These are phyloP conservation scores for Microbotryum saponariae DNA, from an alignment of 1,284 basidiomycete genomes.

Conservation along the genomic window DNA sequence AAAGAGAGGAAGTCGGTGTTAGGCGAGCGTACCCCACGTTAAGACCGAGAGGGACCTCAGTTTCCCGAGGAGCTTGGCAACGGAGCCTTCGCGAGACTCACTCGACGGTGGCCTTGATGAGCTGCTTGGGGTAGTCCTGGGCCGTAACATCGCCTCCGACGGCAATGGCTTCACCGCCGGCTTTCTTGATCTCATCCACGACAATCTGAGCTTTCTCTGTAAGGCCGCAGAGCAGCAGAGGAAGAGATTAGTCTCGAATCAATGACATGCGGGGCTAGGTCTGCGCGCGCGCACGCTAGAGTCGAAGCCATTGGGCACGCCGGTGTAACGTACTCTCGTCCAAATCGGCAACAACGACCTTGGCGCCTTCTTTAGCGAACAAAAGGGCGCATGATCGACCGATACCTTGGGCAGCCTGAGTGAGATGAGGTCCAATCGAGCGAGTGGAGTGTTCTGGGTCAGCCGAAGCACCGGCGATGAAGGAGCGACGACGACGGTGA, in stretches of 20 bases:
- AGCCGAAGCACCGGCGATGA: background rate
- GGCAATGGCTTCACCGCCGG: conserved; percentile 63
- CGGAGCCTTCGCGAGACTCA: conserved; percentile 41
- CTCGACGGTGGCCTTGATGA: conserved; percentile 68
- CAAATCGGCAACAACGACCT: conserved; percentile 64
- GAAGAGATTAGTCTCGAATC: conserved; percentile 29
- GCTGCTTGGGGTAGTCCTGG: conserved; percentile 70
- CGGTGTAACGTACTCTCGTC: conserved; percentile 48
- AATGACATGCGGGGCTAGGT: no score
- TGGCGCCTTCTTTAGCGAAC: conserved; percentile 77
- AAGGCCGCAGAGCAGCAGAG: conserved; percentile 33
- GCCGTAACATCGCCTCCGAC: conserved; percentile 69
- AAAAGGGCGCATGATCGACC: conserved; percentile 64
- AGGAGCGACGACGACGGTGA: no score
- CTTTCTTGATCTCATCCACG: conserved; percentile 62
- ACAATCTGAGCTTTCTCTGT: conserved; percentile 57
- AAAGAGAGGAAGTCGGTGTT: no score
- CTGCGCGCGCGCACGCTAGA: no score
- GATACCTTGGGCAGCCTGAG: conserved; percentile 64
- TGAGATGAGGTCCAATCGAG: background rate
- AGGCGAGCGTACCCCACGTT: no score
- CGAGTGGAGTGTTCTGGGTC: background rate
- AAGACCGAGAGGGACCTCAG: no score
- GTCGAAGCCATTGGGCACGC: no score
- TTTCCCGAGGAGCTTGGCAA: no score